A percentile compares a stretch with the other conserved stretches of the same genome.
Evolutionary conservation across 257 asterid genomes (phyloP).

Genomic region (Cruciata laevipes): DNA sequence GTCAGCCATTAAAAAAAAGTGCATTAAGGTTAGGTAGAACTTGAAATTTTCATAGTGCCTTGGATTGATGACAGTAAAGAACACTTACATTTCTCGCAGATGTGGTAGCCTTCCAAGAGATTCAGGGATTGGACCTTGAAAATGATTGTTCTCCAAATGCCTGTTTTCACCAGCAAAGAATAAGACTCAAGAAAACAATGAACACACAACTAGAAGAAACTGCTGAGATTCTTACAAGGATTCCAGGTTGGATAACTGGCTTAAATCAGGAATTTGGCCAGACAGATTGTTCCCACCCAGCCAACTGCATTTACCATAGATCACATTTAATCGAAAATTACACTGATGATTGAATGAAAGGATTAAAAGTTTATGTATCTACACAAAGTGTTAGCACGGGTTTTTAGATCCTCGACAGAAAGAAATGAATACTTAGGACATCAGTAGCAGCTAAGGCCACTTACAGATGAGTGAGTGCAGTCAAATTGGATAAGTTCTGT

Average conservation of each 20-base stretch:
- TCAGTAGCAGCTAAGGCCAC: constrained; percentile 12
- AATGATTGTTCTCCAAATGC: constrained; percentile 71
- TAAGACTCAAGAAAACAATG: neutral
- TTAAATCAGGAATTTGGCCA: constrained; percentile 66
- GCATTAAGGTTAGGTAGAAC: neutral
- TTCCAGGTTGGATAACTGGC: constrained; percentile 44
- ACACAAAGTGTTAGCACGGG: no score
- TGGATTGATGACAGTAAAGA: neutral
- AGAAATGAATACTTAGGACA: neutral
- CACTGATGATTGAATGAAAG: neutral
- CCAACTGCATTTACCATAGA: constrained; percentile 41
- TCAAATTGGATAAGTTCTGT: constrained; percentile 38
- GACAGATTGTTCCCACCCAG: constrained; percentile 63
- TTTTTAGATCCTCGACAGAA: neutral
- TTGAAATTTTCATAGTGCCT: neutral
- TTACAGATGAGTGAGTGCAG: constrained; percentile 65
- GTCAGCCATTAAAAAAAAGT: constrained; percentile 3
- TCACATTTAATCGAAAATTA: neutral
- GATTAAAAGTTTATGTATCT: neutral
- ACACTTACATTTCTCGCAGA: constrained; percentile 57
- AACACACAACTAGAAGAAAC: neutral
- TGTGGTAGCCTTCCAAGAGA: constrained; percentile 47
- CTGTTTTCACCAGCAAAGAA: constrained; percentile 26
- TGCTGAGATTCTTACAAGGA: constrained; percentile 42
- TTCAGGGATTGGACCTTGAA: constrained; percentile 60